Evolutionary conservation across 208 protist genomes (phyloP), one percentile per base, ranked within the genome.

Genomic region (Crithidia bombi): DNA sequence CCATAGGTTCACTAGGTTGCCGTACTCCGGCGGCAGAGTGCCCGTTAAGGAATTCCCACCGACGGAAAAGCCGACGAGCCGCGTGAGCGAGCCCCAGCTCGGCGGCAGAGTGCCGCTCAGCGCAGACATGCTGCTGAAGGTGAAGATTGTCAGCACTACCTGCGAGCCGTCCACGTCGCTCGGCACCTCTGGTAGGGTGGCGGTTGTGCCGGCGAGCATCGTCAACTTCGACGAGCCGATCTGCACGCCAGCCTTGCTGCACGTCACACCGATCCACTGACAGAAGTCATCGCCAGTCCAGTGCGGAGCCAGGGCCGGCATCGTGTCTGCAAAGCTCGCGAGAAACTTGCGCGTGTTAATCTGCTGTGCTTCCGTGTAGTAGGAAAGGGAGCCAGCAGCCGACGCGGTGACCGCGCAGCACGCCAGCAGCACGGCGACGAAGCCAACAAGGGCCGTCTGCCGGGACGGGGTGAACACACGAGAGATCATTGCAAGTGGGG

Each of bases 311-410:
- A 65, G 43, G 5, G 44, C 43, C 7, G 58, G 58, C 30, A 54
- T 65, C 30, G 58, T 54, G 17, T 51, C 30, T 17, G 54, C 43
- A 32, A 65, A 65, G 58, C 44, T 54, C 43, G 23, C 19, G 6
- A 65, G 58, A 25, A 65, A 65, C 23, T 4, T 7, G 19, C 12
- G 30, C n/a, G 58, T 65, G 28, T 65, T 65, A 4, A 32, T 39
- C 30, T 65, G 58, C 58, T 65, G 30, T 32, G 58, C 21, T n/a
- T 1, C 43, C 30, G 41, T 65, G 58, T 65, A 65, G 58, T 65
- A 43, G 43, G 9, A 11, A 15, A 54, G n/a, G 10, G 26, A 51
- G 10, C 58, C 44, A 10, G 41, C 43, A 12, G 58, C 58, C 5
- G 44, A 51, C 39, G 30, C 30, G 28, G 28, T 50, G 23, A 51